Base-by-base conservation (phyloP, 805 yeast genomes). In the Yamadazyma takamatsuzukensis region DNA sequence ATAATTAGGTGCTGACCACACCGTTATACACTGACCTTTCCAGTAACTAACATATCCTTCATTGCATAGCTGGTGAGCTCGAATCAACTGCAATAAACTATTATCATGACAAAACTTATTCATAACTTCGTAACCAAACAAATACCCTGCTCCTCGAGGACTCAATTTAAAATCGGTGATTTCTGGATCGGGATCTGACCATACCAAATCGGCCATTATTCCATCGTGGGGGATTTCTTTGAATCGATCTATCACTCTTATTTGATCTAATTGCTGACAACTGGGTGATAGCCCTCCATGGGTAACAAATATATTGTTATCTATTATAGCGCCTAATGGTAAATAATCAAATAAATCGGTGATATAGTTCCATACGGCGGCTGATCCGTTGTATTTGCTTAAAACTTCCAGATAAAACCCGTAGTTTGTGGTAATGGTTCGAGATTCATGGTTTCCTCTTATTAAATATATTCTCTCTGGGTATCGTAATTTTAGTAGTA, bases 211-310 rank as follows among this genome's bases (percentile, higher is more conserved):
- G 1, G 98, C 98, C 97, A 93, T 93, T 11, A 97, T 95, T 0
- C 99, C 99, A 55, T 93, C 98, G 48, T 94, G 98, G 0, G 99
- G 99, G 9, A 94, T 87, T 55, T 93, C 99, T 44, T 80, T 76
- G 53, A 88, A 90, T 38, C 99, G 58, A 58, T 93, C 98, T 6
- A 94, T 80, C 11, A 93, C 79, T 42, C 83, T 71, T 32, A 93
- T 86, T 44, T 94, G 97, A 53, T 93, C 97, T 15, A 93, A 72
- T 6, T 93, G 84, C 52, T 90, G 97, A 29, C 95, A 86, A 42
- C 88, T 85, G 0, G 99, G 99, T 4, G 96, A 85, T 5, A 93
- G 61, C 0, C 98, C 98, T 4, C 99, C 99, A 53, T 93, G 99
- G 4, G 90, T 90, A 47, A 97, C 94, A 56, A 93, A 93, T 3